Base-by-base conservation (phyloP, 768 basidiomycete species). In the Auricularia cornea region DNA sequence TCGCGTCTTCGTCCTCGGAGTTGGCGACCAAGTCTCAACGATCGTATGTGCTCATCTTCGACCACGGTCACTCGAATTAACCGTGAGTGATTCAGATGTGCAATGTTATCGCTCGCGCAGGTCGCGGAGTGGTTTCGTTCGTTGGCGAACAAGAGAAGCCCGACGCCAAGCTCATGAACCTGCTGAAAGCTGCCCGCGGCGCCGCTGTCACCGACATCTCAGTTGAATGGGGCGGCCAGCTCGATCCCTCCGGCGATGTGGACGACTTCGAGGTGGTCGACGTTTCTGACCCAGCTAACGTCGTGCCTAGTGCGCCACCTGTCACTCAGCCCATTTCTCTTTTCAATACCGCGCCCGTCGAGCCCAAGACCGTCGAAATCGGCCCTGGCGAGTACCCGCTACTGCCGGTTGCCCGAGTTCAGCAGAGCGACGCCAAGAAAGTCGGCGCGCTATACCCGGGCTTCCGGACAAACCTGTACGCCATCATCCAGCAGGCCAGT, bases 1-100 rank as follows among this genome's bases (percentile, higher is more conserved):
- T 2, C 82, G 84, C 8, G 75, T 86, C 3, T 88, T 85, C 63
- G 76, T 79, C 11, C 77, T 88, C 2, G 86, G 86, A 1, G 84
- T 88, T 18, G 86, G 87, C 18, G 60, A 73, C 29, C 66, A 65
- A 0, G 78, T 80, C 3, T 85, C 84, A 3, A 81, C 76, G 63
- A 60, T 44, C 35, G 51, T 52, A 52, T 8, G 51, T 44, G 14
- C 35, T 10, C 10, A 18, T 30, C 51, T 52, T 41, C 31, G 33
- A 2, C 41, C 35, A 30, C 6, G 3, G 28, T 28, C 26, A 32
- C 6, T 8, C 16, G n/a, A 20, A 33, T 40, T 18, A 20, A 1
- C 8, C 31, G 20, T 16, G 23, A 23, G 20, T 18, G 28, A 40
- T 40, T 60, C 23, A 64, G 3, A 75, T 82, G 66, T 83, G 83